phyloP scores from a whole-genome alignment of 345 rosid genomes.

The Crucihimalaya himalaica region DNA sequence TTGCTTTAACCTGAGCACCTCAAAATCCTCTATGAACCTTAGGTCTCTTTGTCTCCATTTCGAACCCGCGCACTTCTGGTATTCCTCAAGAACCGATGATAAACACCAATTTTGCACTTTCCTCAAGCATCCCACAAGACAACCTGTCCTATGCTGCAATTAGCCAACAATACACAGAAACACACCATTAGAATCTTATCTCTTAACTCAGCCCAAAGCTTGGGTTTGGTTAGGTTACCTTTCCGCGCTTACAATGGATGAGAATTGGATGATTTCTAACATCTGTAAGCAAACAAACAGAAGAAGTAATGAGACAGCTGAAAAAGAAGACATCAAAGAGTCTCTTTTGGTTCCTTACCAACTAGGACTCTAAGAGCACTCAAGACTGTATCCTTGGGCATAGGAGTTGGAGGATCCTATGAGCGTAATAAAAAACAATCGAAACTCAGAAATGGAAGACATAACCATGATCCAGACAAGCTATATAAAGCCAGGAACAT shows the following conservation, averaged over 20 bases:
- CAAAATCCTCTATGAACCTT: constrained; percentile 64
- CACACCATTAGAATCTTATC: neutral
- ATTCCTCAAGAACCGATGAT: constrained; percentile 73
- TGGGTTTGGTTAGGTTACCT: constrained; percentile 46
- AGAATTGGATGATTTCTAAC: constrained; percentile 82
- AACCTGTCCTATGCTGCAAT: constrained; percentile 86
- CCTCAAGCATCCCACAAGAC: constrained; percentile 85
- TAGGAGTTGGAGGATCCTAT: constrained; percentile 63
- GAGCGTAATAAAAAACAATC: constrained; percentile 23
- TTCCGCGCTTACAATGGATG: constrained; percentile 90
- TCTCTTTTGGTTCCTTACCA: constrained; percentile 49
- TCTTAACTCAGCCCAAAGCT: neutral
- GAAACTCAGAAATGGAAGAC: constrained; percentile 26
- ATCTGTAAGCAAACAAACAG: constrained; percentile 51
- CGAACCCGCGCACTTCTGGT: constrained; percentile 61
- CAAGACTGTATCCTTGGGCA: constrained; percentile 58
- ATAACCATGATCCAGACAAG: neutral
- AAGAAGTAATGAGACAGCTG: neutral
- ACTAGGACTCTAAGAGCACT: constrained; percentile 70
- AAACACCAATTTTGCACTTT: constrained; percentile 81
- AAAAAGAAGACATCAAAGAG: neutral
- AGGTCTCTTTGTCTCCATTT: constrained; percentile 62
- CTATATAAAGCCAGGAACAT: neutral
- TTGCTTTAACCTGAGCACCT: constrained; percentile 49
- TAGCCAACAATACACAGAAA: neutral